These are phyloP conservation scores for Sporothrix variecibatus DNA, from an alignment of 2,329 filamentous ascomycete genomes.

Conservation along the genomic window DNA sequence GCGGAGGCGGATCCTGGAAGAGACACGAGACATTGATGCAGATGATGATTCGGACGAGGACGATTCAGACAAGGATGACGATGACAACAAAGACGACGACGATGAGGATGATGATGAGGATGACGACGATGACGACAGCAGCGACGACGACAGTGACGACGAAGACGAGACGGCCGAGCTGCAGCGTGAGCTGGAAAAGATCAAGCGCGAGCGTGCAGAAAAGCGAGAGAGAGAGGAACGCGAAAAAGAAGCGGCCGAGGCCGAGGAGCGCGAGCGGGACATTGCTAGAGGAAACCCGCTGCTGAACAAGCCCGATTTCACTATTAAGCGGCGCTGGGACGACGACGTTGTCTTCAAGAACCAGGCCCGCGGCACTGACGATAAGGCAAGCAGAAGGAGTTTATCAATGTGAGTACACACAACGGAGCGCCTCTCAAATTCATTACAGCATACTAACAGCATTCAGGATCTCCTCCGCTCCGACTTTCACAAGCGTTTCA, in stretches of 20 bases:
- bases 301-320: conserved; percentile 85
- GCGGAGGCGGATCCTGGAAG: conserved; percentile 81
- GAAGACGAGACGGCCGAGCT: conserved; percentile 86
- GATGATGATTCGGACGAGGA: conserved; percentile 60
- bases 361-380: conserved; percentile 91
- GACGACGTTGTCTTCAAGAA: conserved; percentile 99
- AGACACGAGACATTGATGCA: conserved; percentile 84
- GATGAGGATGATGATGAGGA: conserved; percentile 72
- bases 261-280: conserved; percentile 81
- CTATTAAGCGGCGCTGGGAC: conserved; percentile 91
- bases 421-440: background rate
- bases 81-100: conserved; percentile 54
- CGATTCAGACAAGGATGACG: conserved; percentile 58
- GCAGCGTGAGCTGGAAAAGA: conserved; percentile 90
- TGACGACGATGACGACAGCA: conserved; percentile 59
- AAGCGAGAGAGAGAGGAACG: conserved; percentile 81
- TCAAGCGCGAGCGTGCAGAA: conserved; percentile 81
- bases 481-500: conserved; percentile 97
- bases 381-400: conserved; percentile 86
- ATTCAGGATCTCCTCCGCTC: conserved; percentile 79
- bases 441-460: background rate
- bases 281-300: conserved; percentile 92
- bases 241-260: conserved; percentile 75
- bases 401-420: conserved; percentile 76
- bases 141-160: conserved; percentile 68